These are phyloP conservation scores for Yarrowia osloensis DNA, from an alignment of 805 yeast genomes.

Conservation along the genomic window DNA sequence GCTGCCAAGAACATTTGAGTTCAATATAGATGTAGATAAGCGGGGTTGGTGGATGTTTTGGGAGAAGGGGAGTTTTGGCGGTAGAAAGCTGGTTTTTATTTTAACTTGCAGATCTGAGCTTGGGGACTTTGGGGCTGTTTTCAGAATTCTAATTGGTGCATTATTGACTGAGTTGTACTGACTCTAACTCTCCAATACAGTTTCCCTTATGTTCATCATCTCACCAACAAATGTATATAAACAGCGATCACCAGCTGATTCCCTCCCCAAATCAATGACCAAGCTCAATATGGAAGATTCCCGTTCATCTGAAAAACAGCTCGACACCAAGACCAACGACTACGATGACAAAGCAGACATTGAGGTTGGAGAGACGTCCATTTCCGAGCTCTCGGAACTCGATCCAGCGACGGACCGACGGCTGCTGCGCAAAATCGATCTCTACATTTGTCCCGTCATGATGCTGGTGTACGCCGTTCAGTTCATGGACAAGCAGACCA, in stretches of 20 bases:
- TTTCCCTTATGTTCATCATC: not conserved
- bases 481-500: constrained; percentile 18
- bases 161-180: not conserved
- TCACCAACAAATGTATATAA: not conserved
- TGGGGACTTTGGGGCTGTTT: not conserved
- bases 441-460: constrained; percentile 5
- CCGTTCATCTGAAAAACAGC: not conserved
- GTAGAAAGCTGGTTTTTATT: not conserved
- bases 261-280: no score
- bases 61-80: not conserved
- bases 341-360: not conserved
- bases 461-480: constrained; percentile 7
- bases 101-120: not conserved
- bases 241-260: not conserved
- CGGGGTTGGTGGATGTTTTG: not conserved
- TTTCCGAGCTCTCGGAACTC: not conserved
- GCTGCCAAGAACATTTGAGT: not conserved
- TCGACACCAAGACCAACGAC: not conserved
- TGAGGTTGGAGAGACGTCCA: not conserved
- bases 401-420: not conserved
- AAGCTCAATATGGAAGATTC: not conserved
- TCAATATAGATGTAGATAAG: not conserved
- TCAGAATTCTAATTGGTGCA: not conserved
- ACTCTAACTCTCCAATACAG: not conserved
- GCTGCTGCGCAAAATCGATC: not conserved